Percentiles rank a stretch among this genome's conserved stretches.
phyloP scores from a whole-genome alignment of 495 filamentous ascomycete species.

The Cercophora sp. region DNA sequence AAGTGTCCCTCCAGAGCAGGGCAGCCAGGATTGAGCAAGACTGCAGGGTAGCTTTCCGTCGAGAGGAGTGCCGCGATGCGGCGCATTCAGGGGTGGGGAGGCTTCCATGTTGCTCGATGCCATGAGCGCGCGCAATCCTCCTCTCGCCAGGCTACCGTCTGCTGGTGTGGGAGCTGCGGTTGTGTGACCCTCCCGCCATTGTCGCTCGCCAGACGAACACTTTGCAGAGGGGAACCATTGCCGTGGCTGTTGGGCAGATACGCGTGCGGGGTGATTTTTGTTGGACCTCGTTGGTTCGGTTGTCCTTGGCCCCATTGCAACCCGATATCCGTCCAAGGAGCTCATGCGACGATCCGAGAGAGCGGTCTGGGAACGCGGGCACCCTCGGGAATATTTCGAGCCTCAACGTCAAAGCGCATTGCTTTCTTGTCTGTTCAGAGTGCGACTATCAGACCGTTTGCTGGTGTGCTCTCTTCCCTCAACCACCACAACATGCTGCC shows the following conservation, averaged over 20 bases:
- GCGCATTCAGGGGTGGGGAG: conserved; percentile 3
- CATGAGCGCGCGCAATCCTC: too few species aligned
- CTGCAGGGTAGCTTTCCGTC: conserved; percentile 9
- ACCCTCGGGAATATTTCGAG: not conserved
- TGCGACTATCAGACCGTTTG: not conserved
- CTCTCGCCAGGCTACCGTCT: too few species aligned
- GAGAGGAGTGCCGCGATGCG: not conserved
- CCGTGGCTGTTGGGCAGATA: conserved; percentile 21
- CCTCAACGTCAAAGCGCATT: not conserved
- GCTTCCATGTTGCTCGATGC: not conserved
- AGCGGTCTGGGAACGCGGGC: conserved; percentile 3
- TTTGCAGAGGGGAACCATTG: not conserved
- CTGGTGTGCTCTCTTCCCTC: not conserved
- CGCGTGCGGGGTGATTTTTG: conserved; percentile 16
- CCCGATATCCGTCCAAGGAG: conserved; percentile 11
- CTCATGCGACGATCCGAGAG: conserved; percentile 8
- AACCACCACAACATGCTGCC: not conserved
- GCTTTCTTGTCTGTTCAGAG: not conserved
- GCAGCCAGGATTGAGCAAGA: not conserved
- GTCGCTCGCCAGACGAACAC: not conserved
- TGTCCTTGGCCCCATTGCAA: conserved; percentile 6
- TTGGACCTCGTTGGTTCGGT: conserved; percentile 9
- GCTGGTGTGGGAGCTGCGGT: not conserved
- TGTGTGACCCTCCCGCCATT: conserved; percentile 4
- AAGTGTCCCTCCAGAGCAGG: too few species aligned